Evolutionary conservation across 1,139 yeast species (phyloP).

Genomic region (Scheffersomyces titani): DNA sequence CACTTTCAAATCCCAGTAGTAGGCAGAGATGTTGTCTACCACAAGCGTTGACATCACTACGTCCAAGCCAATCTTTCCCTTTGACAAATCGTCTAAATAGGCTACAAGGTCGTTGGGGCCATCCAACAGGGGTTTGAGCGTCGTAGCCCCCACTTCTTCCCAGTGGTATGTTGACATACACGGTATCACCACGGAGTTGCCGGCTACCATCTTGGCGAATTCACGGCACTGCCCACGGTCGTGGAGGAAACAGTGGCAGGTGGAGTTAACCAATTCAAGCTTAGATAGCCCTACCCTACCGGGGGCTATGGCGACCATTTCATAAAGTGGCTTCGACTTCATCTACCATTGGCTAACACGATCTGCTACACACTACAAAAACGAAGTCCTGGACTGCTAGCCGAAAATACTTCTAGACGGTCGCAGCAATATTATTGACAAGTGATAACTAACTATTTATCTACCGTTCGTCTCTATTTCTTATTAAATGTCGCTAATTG

Average conservation of each 20-base stretch:
- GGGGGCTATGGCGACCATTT: background rate
- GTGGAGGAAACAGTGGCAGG: background rate
- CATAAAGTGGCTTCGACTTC: background rate
- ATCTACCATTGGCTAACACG: background rate
- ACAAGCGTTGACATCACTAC: conserved; percentile 18
- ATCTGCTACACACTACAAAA: too few relatives aligned
- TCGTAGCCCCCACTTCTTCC: background rate
- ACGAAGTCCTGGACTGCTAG: too few relatives aligned
- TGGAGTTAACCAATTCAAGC: background rate
- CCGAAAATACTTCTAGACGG: too few relatives aligned
- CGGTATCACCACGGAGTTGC: conserved; percentile 6
- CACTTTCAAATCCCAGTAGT: conserved; percentile 33
- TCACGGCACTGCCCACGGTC: background rate
- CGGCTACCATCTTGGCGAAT: background rate
- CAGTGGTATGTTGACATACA: conserved; percentile 2
- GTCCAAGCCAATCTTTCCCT: conserved; percentile 2
- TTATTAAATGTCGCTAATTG: too few relatives aligned
- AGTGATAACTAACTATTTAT: too few relatives aligned
- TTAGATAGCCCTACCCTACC: background rate
- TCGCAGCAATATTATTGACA: too few relatives aligned
- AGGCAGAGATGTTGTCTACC: conserved; percentile 30
- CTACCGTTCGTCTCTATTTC: too few relatives aligned
- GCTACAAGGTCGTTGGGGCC: background rate
- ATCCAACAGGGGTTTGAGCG: background rate
- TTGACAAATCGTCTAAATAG: background rate